Evolutionary conservation across 495 filamentous ascomycete species (phyloP).

Genomic region (Durotheca rogersii): DNA sequence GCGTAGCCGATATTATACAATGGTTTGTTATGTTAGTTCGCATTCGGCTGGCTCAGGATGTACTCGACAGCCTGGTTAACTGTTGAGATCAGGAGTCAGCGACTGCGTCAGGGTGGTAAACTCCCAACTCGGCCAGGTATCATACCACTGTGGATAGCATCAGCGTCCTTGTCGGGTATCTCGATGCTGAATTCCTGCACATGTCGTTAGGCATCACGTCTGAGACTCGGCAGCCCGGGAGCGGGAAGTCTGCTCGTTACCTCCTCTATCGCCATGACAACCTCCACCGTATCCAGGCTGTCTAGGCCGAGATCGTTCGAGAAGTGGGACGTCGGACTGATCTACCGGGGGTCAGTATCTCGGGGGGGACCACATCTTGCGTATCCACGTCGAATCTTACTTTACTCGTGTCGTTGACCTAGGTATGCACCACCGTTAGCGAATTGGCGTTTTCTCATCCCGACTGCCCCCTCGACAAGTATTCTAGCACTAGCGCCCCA

Average conservation of each 20-base stretch:
- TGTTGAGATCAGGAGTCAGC: constrained; percentile 44
- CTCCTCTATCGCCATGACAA: constrained; percentile 99
- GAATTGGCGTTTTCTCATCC: no score
- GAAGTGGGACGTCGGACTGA: constrained; percentile 81
- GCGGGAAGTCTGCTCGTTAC: no score
- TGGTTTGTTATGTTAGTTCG: constrained; percentile 38
- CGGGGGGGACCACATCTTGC: background rate
- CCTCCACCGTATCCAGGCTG: constrained; percentile 96
- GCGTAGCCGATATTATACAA: constrained; percentile 36
- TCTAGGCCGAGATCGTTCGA: constrained; percentile 93
- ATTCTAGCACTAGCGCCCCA: no score
- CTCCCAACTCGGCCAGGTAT: constrained; percentile 24
- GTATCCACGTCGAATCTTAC: constrained; percentile 48
- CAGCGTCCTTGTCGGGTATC: constrained; percentile 99
- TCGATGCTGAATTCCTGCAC: constrained; percentile 98
- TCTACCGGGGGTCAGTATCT: constrained; percentile 52
- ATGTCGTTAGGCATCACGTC: constrained; percentile 30
- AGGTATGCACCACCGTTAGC: constrained; percentile 30
- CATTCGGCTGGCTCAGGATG: constrained; percentile 93
- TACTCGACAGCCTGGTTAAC: constrained; percentile 95
- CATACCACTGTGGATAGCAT: constrained; percentile 94
- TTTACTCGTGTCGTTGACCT: constrained; percentile 76
- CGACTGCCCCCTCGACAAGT: no score
- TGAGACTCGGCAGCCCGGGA: background rate
- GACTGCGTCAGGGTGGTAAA: constrained; percentile 5